Base-by-base conservation (phyloP, 2,329 filamentous ascomycete species). In the Plenodomus lindquistii region DNA sequence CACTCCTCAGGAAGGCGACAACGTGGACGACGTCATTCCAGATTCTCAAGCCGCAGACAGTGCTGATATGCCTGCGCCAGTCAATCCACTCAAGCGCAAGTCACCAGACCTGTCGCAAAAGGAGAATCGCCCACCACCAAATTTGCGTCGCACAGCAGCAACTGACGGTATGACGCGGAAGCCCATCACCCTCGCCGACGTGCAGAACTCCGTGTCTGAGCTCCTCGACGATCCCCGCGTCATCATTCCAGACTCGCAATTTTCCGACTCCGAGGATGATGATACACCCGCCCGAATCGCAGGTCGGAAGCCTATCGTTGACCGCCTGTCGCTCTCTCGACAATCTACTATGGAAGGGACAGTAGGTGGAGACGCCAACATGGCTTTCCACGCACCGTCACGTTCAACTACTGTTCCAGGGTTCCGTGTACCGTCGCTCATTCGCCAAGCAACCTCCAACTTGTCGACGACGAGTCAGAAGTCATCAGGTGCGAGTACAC, bases 181-280 rank as follows among this genome's bases (percentile, higher is more conserved):
- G 61, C 90, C 91, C 0, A 80, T 86, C 4, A 88, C 86, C 16
- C 77, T 96, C 9, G 84, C 85, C 21, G 90, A 97, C 64, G 88
- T 97, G 54, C 85, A 91, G 47, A 85, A 93, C 68, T 90, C 89
- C 0, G 77, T 97, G 6, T 95, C 89, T 4, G 89, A 87, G 70
- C 80, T 97, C 9, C 85, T 96, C 15, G 91, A 96, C 42, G 81
- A 83, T 34, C 78, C 78, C 0, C 61, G 60, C 16, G 66, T 76
- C n/a, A 66, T 77, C 6, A 84, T 88, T 37, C 81, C 83, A 20
- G 79, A 83, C 47, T 80, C 82, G 15, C 66, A 75, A 54, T 62
- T 59, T 53, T 52, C 62, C 29, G 66, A 72, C 37, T 75, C 73
- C 0, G 75, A 77, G 18, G 69, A 72, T 21, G 48, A 78, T 41